phyloP scores from a whole-genome alignment of 1,284 basidiomycete species.

The Leccinum subfulvum region DNA sequence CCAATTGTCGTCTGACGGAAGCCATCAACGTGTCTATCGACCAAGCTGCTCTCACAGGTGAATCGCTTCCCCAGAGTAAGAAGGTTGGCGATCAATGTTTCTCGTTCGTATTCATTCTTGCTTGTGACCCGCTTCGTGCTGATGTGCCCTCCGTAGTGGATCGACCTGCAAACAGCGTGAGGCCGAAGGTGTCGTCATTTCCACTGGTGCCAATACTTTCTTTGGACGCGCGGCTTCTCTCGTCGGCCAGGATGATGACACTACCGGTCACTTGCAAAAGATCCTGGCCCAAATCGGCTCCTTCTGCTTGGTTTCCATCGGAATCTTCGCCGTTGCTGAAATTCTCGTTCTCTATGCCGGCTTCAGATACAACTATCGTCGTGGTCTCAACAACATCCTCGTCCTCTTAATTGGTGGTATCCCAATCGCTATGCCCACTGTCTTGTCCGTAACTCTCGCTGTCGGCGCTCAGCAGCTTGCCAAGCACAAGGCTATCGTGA shows the following conservation, averaged over 20 bases:
- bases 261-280: conserved; percentile 96
- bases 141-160: conserved; percentile 57
- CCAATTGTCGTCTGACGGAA: conserved; percentile 93
- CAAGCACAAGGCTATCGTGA: conserved; percentile 98
- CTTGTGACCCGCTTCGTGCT: not conserved
- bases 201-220: conserved; percentile 88
- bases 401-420: conserved; percentile 98
- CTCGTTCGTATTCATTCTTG: conserved; percentile 59
- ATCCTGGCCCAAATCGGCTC: conserved; percentile 95
- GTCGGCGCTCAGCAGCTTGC: conserved; percentile 97
- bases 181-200: conserved; percentile 72
- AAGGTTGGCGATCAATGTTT: conserved; percentile 94
- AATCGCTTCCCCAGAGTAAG: conserved; percentile 90
- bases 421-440: conserved; percentile 98
- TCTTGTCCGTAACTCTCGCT: conserved; percentile 93
- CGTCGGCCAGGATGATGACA: conserved; percentile 92
- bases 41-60: conserved; percentile 94
- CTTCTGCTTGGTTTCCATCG: conserved; percentile 92
- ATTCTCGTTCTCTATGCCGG: conserved; percentile 87
- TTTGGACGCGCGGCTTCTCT: conserved; percentile 93
- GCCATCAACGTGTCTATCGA: conserved; percentile 96
- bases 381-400: conserved; percentile 93
- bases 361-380: conserved; percentile 87
- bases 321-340: conserved; percentile 89
- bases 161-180: conserved; percentile 97